These are phyloP conservation scores for Rauvolfia tetraphylla DNA, from an alignment of 257 asterid genomes.

Conservation along the genomic window DNA sequence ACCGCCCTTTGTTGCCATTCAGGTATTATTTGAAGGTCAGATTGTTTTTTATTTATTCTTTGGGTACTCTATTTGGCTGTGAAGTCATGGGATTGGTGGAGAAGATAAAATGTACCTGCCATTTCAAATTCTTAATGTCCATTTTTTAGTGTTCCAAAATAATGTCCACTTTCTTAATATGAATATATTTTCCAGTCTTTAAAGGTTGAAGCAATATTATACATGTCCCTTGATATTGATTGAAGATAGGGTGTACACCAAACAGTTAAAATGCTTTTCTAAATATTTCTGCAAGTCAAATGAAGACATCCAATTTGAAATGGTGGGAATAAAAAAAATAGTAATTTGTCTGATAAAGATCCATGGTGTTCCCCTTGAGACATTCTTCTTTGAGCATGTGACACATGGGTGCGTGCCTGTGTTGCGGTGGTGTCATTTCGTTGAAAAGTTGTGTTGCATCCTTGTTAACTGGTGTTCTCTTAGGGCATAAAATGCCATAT, in stretches of 20 bases:
- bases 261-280: background rate
- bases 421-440: background rate
- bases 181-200: background rate
- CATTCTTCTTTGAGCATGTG: background rate
- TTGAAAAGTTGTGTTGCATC: too few species aligned
- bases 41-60: background rate
- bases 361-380: background rate
- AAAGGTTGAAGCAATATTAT: background rate
- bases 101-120: background rate
- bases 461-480: background rate
- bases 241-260: background rate
- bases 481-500: background rate
- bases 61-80: background rate
- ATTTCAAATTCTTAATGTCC: background rate
- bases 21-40: constrained; percentile 42
- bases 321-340: background rate
- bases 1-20: constrained; percentile 83
- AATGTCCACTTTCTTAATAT: background rate
- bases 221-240: background rate
- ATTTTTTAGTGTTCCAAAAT: background rate
- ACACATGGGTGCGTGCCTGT: background rate
- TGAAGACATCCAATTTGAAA: background rate
- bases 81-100: background rate
- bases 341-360: background rate
- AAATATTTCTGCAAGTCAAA: background rate